Percentiles rank a stretch among this genome's conserved stretches.
Evolutionary conservation across 2,329 filamentous ascomycete species (phyloP).

Genomic region (Grosmannia penicillata): DNA sequence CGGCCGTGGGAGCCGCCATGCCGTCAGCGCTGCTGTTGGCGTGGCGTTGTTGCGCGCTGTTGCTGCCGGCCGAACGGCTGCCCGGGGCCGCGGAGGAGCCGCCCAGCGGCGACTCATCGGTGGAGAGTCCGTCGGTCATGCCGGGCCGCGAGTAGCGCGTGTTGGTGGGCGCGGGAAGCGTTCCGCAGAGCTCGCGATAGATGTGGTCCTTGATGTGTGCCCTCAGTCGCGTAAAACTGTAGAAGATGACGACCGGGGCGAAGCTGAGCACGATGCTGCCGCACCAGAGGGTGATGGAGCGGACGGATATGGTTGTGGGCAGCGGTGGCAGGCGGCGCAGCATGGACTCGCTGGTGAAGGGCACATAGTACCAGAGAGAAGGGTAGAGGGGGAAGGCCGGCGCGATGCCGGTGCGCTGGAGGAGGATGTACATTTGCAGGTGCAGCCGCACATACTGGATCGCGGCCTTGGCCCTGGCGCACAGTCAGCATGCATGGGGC

Average conservation of each 20-base stretch:
- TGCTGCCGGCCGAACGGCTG: too few species aligned
- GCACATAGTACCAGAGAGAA: constrained; percentile 34
- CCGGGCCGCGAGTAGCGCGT: background rate
- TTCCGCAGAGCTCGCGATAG: constrained; percentile 23
- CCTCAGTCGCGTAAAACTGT: constrained; percentile 24
- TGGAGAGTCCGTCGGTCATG: background rate
- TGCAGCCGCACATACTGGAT: constrained; percentile 29
- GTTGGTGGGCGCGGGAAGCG: constrained; percentile 20
- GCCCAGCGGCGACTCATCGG: too few species aligned
- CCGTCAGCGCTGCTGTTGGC: background rate
- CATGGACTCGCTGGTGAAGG: constrained; percentile 33
- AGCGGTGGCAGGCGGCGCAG: constrained; percentile 32
- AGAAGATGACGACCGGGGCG: constrained; percentile 32
- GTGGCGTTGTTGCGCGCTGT: too few species aligned
- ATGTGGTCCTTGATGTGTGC: constrained; percentile 21
- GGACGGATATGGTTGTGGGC: constrained; percentile 20
- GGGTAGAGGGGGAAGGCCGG: constrained; percentile 27
- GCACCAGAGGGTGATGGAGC: constrained; percentile 27
- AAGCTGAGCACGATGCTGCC: constrained; percentile 25
- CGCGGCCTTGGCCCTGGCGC: constrained; percentile 7
- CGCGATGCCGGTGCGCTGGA: constrained; percentile 36
- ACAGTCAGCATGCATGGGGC: background rate
- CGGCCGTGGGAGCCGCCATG: background rate
- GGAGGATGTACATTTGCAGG: constrained; percentile 34
- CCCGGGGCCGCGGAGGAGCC: too few species aligned